Evolutionary conservation across 208 protist species (phyloP), one percentile per base, ranked within the genome.

Genomic region (Leishmania lainsoni): DNA sequence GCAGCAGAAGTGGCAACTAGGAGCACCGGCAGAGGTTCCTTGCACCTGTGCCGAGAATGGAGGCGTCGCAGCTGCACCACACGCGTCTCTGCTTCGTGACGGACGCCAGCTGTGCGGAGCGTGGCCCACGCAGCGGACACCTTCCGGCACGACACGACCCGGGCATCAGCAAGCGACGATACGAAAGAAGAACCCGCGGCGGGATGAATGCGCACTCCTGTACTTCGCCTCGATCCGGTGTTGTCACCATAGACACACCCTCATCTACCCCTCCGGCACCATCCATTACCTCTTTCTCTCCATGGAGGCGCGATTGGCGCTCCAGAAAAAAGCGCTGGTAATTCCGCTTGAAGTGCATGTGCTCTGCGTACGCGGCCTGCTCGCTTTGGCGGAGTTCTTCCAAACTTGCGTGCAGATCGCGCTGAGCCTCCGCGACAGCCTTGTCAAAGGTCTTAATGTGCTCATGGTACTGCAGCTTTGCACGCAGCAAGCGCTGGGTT

Each of bases 91-190:
- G 22, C 29, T 56, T 56, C 52, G 59, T 72, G 63, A 29, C 54
- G 20, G 22, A 66, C 73, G 12, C 78, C 77, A 42, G 39, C 75
- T 10, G 35, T 0, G 2, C n/a, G 59, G 22, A 88, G 85, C 49
- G 85, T 88, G 22, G 35, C 51, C 81, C 81, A 86, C 16, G 85
- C 85, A 8, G 78, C 79, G 5, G 14, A 39, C n/a, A 88, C 68
- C 77, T 85, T 88, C 9, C 42, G 69, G 52, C 85, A 88, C 9
- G 78, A 20, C 35, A 81, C 74, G 14, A 32, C 66, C 1, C 61
- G 58, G 0, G 61, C 35, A 2, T 6, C 68, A 72, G 10, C 42
- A 51, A 16, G 8, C 22, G 35, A 22, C 32, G 68, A 32, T 72
- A 6, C 9, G 26, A 32, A 10, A 10, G 22, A 72, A 14, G 22